phyloP scores from a whole-genome alignment of 73 alveolate genomes.

The Urostyla sp. region DNA sequence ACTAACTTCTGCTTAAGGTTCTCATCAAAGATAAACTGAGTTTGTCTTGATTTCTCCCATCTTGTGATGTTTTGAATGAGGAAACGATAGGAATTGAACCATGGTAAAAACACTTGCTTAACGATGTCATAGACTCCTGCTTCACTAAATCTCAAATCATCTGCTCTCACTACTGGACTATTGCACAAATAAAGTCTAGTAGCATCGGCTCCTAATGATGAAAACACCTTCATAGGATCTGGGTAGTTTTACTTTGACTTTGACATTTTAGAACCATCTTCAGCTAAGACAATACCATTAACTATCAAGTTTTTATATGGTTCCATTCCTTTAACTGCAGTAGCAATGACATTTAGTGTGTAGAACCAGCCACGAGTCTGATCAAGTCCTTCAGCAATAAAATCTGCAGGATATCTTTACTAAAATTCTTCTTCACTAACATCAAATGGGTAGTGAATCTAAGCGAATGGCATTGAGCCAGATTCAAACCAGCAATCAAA shows the following conservation, averaged over 20 bases:
- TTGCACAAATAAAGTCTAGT: constrained; percentile 89
- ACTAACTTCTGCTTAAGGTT: constrained; percentile 47
- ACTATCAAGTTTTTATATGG: constrained; percentile 99
- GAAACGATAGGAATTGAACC: constrained; percentile 98
- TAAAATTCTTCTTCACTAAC: constrained; percentile 88
- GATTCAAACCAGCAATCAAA: constrained; percentile 99
- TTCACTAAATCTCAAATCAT: constrained; percentile 85
- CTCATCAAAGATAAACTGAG: constrained; percentile 85
- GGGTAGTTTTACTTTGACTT: constrained; percentile 98
- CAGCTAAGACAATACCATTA: constrained; percentile 97
- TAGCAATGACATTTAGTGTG: constrained; percentile 97
- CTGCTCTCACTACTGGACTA: constrained; percentile 97
- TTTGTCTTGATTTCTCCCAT: constrained; percentile 83
- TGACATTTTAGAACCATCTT: constrained; percentile 98
- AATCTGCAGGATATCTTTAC: constrained; percentile 99
- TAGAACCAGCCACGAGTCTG: constrained; percentile 97
- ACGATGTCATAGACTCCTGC: constrained; percentile 93
- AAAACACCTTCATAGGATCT: constrained; percentile 93
- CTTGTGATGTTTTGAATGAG: constrained; percentile 94
- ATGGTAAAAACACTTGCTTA: constrained; percentile 97
- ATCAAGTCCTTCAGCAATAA: constrained; percentile 99
- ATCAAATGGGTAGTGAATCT: constrained; percentile 97
- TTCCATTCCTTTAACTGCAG: constrained; percentile 90
- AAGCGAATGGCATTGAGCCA: constrained; percentile 99
- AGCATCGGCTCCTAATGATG: constrained; percentile 96